phyloP scores from a whole-genome alignment of 108 stramenopile genomes.

The Craspedostauros australis region DNA sequence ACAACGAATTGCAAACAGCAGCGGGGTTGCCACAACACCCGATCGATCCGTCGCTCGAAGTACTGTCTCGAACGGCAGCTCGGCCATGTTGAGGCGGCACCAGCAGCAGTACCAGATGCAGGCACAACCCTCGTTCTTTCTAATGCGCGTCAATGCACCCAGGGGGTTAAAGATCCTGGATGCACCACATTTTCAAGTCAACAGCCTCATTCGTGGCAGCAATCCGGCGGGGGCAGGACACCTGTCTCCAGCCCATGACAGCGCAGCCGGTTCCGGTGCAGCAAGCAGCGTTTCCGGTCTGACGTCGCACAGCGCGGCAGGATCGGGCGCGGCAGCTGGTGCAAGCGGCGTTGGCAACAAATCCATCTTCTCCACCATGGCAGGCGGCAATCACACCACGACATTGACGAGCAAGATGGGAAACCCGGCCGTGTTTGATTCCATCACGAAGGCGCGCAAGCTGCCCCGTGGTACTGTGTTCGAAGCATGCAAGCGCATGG shows the following conservation, averaged over 20 bases:
- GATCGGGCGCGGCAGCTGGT: conserved; percentile 7
- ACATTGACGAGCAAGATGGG: conserved; percentile 43
- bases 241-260: too few relatives aligned
- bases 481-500: conserved; percentile 75
- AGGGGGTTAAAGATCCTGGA: conserved; percentile 79
- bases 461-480: conserved; percentile 73
- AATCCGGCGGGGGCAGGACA: conserved; percentile 2
- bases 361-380: conserved; percentile 52
- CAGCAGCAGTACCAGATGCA: not conserved
- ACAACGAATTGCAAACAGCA: conserved; percentile 4
- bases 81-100: too few relatives aligned
- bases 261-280: too few relatives aligned
- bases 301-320: conserved; percentile 26
- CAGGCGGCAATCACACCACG: conserved; percentile 33
- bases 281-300: conserved; percentile 1
- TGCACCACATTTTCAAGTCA: conserved; percentile 80
- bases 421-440: conserved; percentile 50
- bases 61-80: not conserved
- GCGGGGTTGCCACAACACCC: conserved; percentile 5
- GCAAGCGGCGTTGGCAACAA: conserved; percentile 3
- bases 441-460: conserved; percentile 35
- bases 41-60: conserved; percentile 24
- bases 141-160: conserved; percentile 73
- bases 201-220: conserved; percentile 55
- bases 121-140: conserved; percentile 32